Percentiles rank a stretch among this genome's conserved stretches.
Evolutionary conservation across 495 filamentous ascomycete genomes (phyloP).

Genomic region (Aspergillus heteromorphus): DNA sequence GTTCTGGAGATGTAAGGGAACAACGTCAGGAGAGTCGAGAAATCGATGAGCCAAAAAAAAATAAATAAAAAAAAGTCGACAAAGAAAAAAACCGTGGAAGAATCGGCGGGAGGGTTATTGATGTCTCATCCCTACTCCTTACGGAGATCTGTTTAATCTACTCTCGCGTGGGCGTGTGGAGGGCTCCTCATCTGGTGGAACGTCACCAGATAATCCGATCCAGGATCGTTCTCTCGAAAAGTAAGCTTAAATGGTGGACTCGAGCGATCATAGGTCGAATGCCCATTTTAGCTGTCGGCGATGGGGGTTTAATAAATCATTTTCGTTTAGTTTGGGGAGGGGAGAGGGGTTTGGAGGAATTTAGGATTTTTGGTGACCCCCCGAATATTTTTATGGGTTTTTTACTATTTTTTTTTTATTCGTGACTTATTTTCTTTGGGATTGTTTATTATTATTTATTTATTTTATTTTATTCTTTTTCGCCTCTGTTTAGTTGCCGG

Average conservation of each 20-base stretch:
- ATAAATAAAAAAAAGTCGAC: no score
- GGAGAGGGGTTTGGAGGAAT: background rate
- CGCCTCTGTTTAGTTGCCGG: constrained; percentile 12
- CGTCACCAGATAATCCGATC: background rate
- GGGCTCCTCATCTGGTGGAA: background rate
- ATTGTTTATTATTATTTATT: constrained; percentile 11
- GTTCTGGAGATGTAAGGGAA: no score
- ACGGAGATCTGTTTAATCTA: no score
- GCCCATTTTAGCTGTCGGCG: background rate
- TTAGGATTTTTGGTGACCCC: background rate
- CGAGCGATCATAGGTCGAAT: constrained; percentile 5
- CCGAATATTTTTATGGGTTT: background rate
- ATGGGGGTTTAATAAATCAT: background rate
- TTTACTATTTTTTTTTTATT: constrained; percentile 3
- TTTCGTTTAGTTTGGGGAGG: background rate
- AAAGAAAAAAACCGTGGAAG: no score
- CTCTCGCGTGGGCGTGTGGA: no score
- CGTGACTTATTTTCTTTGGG: constrained; percentile 7
- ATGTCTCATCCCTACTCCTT: no score
- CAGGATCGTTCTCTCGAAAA: background rate
- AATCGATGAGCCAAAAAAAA: no score
- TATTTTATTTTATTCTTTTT: constrained; percentile 17
- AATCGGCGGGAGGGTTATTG: no score
- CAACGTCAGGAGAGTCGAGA: no score
- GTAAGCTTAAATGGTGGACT: constrained; percentile 4